Percentiles rank a stretch among this genome's conserved stretches.
phyloP scores from a whole-genome alignment of 2,329 filamentous ascomycete species.

The Cordyceps cicadae region DNA sequence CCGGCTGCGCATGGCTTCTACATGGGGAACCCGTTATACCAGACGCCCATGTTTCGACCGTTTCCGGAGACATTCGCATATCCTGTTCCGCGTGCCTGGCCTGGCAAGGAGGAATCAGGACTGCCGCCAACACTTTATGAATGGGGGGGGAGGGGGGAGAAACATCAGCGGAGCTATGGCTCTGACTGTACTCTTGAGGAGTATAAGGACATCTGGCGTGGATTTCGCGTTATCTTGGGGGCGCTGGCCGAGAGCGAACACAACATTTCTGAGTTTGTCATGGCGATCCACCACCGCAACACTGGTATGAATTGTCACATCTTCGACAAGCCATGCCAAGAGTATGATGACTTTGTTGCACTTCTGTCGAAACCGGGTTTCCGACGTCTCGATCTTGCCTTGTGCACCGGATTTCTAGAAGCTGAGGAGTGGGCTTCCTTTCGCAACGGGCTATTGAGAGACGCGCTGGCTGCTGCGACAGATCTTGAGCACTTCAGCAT shows the following conservation, averaged over 20 bases:
- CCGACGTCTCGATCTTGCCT: constrained; percentile 20
- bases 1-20: not conserved
- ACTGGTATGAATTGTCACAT: constrained; percentile 25
- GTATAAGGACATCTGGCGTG: constrained; percentile 22
- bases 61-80: not conserved
- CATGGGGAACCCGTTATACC: not conserved
- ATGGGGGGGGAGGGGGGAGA: not conserved
- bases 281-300: constrained; percentile 22
- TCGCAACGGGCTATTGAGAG: constrained; percentile 11
- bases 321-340: constrained; percentile 20
- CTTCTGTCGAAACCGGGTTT: constrained; percentile 20
- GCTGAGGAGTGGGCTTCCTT: constrained; percentile 10
- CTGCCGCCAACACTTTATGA: not conserved
- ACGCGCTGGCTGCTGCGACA: constrained; percentile 11
- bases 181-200: constrained; percentile 12
- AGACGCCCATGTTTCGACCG: not conserved
- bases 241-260: constrained; percentile 19
- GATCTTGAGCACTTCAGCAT: constrained; percentile 20
- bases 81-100: not conserved
- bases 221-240: constrained; percentile 22
- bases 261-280: constrained; percentile 25
- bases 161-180: not conserved
- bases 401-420: constrained; percentile 13
- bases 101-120: not conserved
- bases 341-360: constrained; percentile 19